Evolutionary conservation across 2,329 filamentous ascomycete genomes (phyloP).

Genomic region (Dactylonectria macrodidyma): DNA sequence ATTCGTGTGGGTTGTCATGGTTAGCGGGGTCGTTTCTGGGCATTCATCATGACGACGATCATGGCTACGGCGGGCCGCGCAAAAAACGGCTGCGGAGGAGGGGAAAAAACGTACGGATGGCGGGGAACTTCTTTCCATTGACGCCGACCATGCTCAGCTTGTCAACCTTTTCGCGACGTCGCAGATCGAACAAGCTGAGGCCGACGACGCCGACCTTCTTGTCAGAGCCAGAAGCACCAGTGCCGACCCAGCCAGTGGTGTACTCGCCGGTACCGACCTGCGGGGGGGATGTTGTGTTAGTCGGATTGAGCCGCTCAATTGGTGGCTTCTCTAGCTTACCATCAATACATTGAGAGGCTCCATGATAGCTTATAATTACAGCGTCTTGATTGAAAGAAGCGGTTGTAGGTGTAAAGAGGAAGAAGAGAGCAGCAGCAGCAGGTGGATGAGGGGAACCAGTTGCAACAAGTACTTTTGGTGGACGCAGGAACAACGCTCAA

Average conservation of each 20-base stretch:
- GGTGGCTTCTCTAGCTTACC: constrained; percentile 59
- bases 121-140: constrained; percentile 90
- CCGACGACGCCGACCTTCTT: constrained; percentile 97
- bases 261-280: constrained; percentile 95
- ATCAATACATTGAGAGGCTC: constrained; percentile 78
- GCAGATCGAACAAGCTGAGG: constrained; percentile 89
- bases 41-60: background rate
- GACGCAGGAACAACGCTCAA: background rate
- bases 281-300: constrained; percentile 29
- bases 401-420: constrained; percentile 25
- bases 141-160: constrained; percentile 91
- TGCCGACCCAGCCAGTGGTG: constrained; percentile 93
- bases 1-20: constrained; percentile 18
- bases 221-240: constrained; percentile 87
- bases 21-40: constrained; percentile 26
- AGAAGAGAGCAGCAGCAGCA: constrained; percentile 15
- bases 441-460: constrained; percentile 41
- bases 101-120: constrained; percentile 78
- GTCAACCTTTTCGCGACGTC: constrained; percentile 89
- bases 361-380: constrained; percentile 55
- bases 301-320: background rate
- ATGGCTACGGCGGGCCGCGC: background rate
- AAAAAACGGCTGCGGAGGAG: background rate
- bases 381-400: constrained; percentile 10
- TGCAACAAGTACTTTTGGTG: constrained; percentile 24